These are phyloP conservation scores for Colletotrichum tamarilloi DNA, from an alignment of 2,329 filamentous ascomycete genomes.

Conservation along the genomic window DNA sequence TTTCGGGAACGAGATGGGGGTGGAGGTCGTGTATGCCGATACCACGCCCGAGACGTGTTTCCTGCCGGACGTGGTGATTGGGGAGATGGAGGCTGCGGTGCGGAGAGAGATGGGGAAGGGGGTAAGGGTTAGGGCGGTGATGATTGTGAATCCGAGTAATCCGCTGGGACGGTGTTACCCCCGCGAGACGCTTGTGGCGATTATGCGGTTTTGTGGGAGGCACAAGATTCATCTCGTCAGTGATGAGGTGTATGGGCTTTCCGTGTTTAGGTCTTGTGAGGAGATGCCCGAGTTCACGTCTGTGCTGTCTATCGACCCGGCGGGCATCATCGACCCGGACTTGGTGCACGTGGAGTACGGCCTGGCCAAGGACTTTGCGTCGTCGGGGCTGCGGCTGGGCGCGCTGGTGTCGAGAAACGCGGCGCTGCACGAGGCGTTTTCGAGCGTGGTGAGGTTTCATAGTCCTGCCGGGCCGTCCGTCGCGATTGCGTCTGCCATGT, in stretches of 20 bases:
- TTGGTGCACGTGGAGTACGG: conserved; percentile 62
- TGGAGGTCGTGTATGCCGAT: conserved; percentile 57
- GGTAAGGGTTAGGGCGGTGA: conserved; percentile 54
- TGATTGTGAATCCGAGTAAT: conserved; percentile 66
- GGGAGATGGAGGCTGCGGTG: conserved; percentile 57
- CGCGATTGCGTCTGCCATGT: conserved; percentile 54
- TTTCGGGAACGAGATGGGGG: conserved; percentile 51
- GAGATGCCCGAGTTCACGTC: conserved; percentile 56
- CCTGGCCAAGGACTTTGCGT: conserved; percentile 62
- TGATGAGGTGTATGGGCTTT: conserved; percentile 69
- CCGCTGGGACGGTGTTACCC: conserved; percentile 61
- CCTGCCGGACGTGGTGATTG: conserved; percentile 55
- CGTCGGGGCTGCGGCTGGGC: conserved; percentile 63
- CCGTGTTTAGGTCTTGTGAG: conserved; percentile 54
- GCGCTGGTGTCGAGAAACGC: conserved; percentile 54
- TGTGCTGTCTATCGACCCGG: conserved; percentile 56
- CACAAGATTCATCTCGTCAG: conserved; percentile 64
- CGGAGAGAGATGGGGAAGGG: conserved; percentile 48
- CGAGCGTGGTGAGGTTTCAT: conserved; percentile 56
- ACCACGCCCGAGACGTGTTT: conserved; percentile 56
- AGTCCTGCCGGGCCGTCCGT: conserved; percentile 58
- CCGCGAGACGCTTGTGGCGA: conserved; percentile 50
- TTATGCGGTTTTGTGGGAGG: conserved; percentile 61
- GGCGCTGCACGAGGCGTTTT: conserved; percentile 47
- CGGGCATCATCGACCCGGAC: conserved; percentile 55